These are phyloP conservation scores for Miamiensis avidus DNA, from an alignment of 169 alveolate species.

Conservation along the genomic window DNA sequence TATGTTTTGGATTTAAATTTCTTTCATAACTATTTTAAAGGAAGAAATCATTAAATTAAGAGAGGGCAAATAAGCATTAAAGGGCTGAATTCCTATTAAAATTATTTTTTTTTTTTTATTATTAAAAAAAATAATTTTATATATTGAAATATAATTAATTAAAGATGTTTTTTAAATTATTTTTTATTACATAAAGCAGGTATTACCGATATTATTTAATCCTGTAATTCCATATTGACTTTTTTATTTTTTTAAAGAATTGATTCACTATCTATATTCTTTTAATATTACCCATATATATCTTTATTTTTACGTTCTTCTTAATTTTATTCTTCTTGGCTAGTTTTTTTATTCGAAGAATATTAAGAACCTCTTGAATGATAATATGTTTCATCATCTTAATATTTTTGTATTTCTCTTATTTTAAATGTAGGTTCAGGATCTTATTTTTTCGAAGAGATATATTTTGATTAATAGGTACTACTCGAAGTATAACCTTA, in stretches of 20 bases:
- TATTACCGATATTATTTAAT: constrained; percentile 75
- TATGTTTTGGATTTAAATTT: constrained; percentile 53
- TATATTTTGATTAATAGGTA: no score
- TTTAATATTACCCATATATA: neutral
- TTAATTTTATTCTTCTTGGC: neutral
- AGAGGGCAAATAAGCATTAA: constrained; percentile 78
- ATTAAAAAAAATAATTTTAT: neutral
- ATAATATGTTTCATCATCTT: no score
- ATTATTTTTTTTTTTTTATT: neutral
- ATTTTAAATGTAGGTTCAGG: no score
- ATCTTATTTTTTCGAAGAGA: no score
- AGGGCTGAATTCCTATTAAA: constrained; percentile 72
- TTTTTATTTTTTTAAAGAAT: neutral
- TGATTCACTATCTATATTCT: neutral
- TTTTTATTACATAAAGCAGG: constrained; percentile 67
- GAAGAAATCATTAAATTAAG: constrained; percentile 66
- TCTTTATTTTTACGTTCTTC: neutral
- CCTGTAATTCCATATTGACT: constrained; percentile 31
- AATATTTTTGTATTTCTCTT: no score
- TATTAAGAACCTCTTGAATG: no score
- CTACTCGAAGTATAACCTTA: no score
- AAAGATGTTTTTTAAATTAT: neutral
- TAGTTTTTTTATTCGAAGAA: no score
- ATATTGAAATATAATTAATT: neutral
- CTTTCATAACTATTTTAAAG: constrained; percentile 49